Base-by-base conservation (phyloP, 352 stramenopile genomes). In the Phytopythium litorale region DNA sequence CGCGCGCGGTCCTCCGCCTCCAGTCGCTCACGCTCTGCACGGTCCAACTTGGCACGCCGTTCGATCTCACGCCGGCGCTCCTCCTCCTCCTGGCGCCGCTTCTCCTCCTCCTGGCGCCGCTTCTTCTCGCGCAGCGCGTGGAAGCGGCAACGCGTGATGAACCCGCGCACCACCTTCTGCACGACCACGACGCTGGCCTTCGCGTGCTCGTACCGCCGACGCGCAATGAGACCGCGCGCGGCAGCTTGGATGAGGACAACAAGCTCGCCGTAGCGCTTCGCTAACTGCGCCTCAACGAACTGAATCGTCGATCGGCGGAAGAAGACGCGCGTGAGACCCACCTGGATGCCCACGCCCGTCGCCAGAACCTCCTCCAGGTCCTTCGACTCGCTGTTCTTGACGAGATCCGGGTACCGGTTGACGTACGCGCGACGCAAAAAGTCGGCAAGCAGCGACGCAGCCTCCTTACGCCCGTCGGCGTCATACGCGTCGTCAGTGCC, bases 191-290 rank as follows among this genome's bases (percentile, higher is more conserved):
- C 71, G 15, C 78, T 79, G 5, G 49, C 25, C 51, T 88, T 67
- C 65, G 87, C 80, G 33, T 65, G 73, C 55, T 70, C 58, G 60
- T 88, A 92, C 35, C 50, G 70, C 30, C 78, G 72, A 23, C 76
- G 76, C 32, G 65, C 62, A 53, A 92, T 72, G 37, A 90, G 68
- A 0, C 84, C 79, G 37, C 86, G 86, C 43, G 73, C 83, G n/a
- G 73, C 68, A 50, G 84, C 71, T 45, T 95, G 86, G 50, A 95
- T 95, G 16, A 95, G 73, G 40, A 95, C 82, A 38, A 95, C 84
- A 40, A 95, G 92, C 57, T 95, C 86, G 48, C 80, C 84, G 37
- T 95, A 92, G 6, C 86, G 81, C 66, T 95, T 95, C 16, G 86
- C 84, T 11, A 95, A 70, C 65, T 95, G 86, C 13, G 81, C 86